These are phyloP conservation scores for Candida cerambycidarum DNA, from an alignment of 805 yeast genomes.

Conservation along the genomic window DNA sequence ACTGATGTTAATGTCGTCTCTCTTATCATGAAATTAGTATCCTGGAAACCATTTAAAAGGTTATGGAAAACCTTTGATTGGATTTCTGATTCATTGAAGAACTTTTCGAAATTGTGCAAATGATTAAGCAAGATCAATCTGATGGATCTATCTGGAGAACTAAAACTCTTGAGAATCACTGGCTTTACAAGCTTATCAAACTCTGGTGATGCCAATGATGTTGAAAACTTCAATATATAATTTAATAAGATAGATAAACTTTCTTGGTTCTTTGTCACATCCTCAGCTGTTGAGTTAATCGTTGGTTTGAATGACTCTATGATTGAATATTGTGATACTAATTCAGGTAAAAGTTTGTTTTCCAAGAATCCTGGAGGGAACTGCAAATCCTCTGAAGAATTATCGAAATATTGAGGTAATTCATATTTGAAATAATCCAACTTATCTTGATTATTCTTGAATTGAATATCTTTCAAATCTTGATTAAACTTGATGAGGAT, in stretches of 20 bases:
- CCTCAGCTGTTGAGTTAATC: constrained; percentile 28
- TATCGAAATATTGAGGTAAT: constrained; percentile 22
- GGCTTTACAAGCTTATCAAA: constrained; percentile 54
- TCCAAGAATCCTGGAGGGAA: constrained; percentile 57
- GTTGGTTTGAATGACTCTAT: constrained; percentile 27
- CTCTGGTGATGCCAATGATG: constrained; percentile 25
- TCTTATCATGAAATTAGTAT: constrained; percentile 77
- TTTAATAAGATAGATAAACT: constrained; percentile 38
- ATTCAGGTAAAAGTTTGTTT: constrained; percentile 67
- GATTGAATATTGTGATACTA: constrained; percentile 46
- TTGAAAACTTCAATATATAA: constrained; percentile 39
- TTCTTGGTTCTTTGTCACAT: constrained; percentile 35
- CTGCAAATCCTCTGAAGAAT: not conserved
- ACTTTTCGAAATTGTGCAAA: constrained; percentile 53
- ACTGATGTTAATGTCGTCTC: constrained; percentile 74
- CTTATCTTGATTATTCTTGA: constrained; percentile 55
- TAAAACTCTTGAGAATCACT: constrained; percentile 59
- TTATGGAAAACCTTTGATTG: constrained; percentile 67
- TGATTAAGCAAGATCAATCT: constrained; percentile 68
- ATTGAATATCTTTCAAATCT: constrained; percentile 54
- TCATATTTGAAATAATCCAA: constrained; percentile 39
- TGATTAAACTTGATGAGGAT: constrained; percentile 52
- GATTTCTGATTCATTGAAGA: constrained; percentile 58
- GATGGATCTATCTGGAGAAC: constrained; percentile 71
- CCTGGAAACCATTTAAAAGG: constrained; percentile 79